A percentile compares a stretch with the other conserved stretches of the same genome.
Evolutionary conservation across 768 basidiomycete genomes (phyloP).

Genomic region (Suillus paluster): DNA sequence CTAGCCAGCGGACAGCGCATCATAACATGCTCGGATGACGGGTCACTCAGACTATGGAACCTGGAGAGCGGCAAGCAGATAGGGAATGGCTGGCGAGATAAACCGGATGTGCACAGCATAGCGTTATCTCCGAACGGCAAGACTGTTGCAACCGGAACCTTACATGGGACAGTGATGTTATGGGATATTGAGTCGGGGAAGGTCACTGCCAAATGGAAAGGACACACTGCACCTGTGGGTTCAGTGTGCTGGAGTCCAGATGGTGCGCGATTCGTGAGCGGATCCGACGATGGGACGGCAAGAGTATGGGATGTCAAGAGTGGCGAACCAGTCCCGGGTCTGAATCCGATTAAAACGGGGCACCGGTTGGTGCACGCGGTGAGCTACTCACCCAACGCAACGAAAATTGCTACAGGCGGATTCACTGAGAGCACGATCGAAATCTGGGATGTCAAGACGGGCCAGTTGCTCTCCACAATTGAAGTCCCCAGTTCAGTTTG

Average conservation of each 20-base stretch:
- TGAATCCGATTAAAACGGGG: slow-evolving; percentile 3
- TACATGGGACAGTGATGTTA: slow-evolving; percentile 1
- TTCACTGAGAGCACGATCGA: background rate
- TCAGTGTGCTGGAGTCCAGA: slow-evolving; percentile 7
- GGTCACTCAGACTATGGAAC: slow-evolving; percentile 18
- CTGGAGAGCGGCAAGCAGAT: slow-evolving; percentile 29
- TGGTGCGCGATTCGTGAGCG: slow-evolving; percentile 15
- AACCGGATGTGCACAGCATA: background rate
- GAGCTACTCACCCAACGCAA: slow-evolving; percentile 1
- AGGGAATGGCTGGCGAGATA: slow-evolving; percentile 15
- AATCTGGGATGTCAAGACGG: background rate
- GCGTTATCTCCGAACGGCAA: background rate
- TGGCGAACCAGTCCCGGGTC: background rate
- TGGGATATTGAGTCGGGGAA: background rate
- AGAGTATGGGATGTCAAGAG: slow-evolving; percentile 7
- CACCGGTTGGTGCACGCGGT: background rate
- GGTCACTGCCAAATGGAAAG: background rate
- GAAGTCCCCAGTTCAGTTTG: background rate
- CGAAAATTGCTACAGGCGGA: slow-evolving; percentile 1
- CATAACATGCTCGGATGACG: slow-evolving; percentile 15
- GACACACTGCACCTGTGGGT: background rate
- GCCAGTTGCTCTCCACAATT: background rate
- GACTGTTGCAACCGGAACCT: slow-evolving; percentile 12
- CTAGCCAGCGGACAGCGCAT: background rate
- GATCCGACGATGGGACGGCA: slow-evolving; percentile 16